Evolutionary conservation across 495 filamentous ascomycete genomes (phyloP).

Genomic region (Clohesyomyces aquaticus): DNA sequence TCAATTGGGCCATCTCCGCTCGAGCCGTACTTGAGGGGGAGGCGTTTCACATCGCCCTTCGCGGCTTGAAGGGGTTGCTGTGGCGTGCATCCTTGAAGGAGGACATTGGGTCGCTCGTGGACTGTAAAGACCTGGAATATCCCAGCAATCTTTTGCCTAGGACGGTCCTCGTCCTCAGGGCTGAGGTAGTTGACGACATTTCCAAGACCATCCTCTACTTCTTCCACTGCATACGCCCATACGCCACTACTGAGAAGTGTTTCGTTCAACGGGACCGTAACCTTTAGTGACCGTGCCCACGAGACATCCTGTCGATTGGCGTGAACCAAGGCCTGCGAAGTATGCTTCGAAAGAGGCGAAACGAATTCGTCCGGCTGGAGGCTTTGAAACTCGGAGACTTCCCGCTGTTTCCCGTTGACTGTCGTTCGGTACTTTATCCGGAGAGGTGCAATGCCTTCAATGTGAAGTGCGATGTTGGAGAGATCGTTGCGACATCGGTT

Average conservation of each 20-base stretch:
- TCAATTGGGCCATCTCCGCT: conserved; percentile 59
- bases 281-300: conserved; percentile 77
- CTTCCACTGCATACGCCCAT: conserved; percentile 89
- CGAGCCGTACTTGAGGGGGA: conserved; percentile 74
- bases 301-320: conserved; percentile 66
- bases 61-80: conserved; percentile 80
- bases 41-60: conserved; percentile 65
- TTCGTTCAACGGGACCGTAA: conserved; percentile 83
- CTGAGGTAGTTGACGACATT: conserved; percentile 83
- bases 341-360: conserved; percentile 66
- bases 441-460: conserved; percentile 88
- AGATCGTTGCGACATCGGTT: conserved; percentile 82
- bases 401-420: conserved; percentile 73
- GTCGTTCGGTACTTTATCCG: conserved; percentile 87
- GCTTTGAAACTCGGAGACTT: conserved; percentile 77
- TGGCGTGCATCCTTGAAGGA: conserved; percentile 73
- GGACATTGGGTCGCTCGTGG: conserved; percentile 77
- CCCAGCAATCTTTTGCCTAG: conserved; percentile 58
- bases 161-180: conserved; percentile 64
- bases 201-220: conserved; percentile 86
- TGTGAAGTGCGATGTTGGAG: conserved; percentile 78
- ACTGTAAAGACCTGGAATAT: conserved; percentile 80
- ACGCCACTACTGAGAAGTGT: conserved; percentile 73
- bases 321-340: conserved; percentile 59
- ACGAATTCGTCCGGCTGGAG: conserved; percentile 85